These are phyloP conservation scores for Furcasterigmium furcatum DNA, from an alignment of 2,329 filamentous ascomycete species.

Conservation along the genomic window DNA sequence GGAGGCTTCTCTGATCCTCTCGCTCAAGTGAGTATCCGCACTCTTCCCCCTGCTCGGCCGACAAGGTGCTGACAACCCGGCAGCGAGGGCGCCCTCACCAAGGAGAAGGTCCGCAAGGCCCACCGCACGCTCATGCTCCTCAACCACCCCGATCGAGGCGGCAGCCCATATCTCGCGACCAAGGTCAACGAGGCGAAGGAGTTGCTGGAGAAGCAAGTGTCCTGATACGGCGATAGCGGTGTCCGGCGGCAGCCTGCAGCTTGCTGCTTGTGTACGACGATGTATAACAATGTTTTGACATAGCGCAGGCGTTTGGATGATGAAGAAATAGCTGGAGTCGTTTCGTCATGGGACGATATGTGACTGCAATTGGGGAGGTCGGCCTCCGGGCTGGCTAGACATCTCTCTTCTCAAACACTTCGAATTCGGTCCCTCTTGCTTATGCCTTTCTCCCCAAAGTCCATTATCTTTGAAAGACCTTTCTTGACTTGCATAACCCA, in stretches of 20 bases:
- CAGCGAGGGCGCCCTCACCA: conserved; percentile 83
- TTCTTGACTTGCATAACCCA: no score
- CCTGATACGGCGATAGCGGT: conserved; percentile 8
- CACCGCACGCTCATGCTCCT: conserved; percentile 94
- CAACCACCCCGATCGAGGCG: conserved; percentile 96
- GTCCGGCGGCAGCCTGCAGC: neutral
- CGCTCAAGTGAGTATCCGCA: conserved; percentile 66
- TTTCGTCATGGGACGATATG: neutral
- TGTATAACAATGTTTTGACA: conserved; percentile 5
- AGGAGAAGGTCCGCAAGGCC: conserved; percentile 92
- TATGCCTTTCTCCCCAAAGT: no score
- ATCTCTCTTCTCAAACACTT: no score
- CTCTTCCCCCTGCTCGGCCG: neutral
- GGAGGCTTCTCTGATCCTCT: conserved; percentile 87
- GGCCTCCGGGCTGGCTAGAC: neutral
- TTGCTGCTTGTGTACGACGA: conserved; percentile 1
- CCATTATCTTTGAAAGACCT: no score
- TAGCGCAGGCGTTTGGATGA: conserved; percentile 5
- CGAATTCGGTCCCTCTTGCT: no score
- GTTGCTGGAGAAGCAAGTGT: conserved; percentile 73
- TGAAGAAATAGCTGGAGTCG: neutral
- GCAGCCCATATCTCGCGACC: conserved; percentile 92
- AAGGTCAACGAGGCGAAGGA: conserved; percentile 99
- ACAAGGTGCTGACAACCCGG: neutral
- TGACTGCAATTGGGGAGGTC: neutral